A percentile compares a stretch with the other conserved stretches of the same genome.
Conservation (phyloP, 169 alveolate species). For the Plasmodium inui region DNA sequence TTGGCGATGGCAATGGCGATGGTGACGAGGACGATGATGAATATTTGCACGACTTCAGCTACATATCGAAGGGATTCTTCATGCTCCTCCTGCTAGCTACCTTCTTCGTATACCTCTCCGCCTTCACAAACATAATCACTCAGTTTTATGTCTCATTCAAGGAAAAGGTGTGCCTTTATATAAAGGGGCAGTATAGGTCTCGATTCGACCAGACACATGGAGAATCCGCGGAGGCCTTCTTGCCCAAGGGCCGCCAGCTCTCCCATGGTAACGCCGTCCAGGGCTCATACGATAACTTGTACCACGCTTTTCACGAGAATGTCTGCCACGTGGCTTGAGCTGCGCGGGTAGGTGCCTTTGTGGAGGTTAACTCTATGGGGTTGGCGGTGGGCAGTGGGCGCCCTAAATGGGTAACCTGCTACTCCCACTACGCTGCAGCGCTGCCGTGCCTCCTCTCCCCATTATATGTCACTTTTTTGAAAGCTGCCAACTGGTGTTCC, state of each 20-base stretch:
- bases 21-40: background rate
- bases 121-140: conserved; percentile 52
- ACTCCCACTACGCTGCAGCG: background rate
- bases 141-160: conserved; percentile 59
- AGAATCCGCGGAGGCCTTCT: conserved; percentile 38
- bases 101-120: conserved; percentile 42
- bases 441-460: background rate
- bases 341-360: background rate
- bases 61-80: conserved; percentile 39
- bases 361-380: background rate
- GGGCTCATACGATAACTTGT: conserved; percentile 3
- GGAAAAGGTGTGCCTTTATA: conserved; percentile 35
- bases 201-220: conserved; percentile 5
- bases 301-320: conserved; percentile 9
- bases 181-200: conserved; percentile 12
- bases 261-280: background rate
- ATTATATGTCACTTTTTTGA: too few relatives aligned
- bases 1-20: background rate
- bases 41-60: background rate
- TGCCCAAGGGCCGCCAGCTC: background rate
- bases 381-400: too few relatives aligned
- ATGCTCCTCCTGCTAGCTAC: conserved; percentile 13
- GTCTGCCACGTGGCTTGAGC: background rate
- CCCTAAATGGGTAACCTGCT: background rate
- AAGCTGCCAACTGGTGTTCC: too few relatives aligned